Base-by-base conservation (phyloP, 2,329 filamentous ascomycete genomes). In the Periconia sp. region DNA sequence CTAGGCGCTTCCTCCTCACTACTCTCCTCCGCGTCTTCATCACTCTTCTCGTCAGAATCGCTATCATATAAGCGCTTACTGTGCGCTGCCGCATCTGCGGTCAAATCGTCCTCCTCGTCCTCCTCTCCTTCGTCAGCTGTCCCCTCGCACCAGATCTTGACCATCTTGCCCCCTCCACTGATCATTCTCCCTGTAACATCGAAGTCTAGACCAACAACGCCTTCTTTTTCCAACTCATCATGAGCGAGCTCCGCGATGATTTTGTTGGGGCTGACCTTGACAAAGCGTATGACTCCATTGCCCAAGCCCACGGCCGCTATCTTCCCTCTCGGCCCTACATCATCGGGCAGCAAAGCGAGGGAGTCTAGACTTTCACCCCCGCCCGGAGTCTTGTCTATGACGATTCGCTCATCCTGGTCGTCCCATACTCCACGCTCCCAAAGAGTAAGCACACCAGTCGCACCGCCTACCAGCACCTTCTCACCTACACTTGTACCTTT, bases 371-470 rank as follows among this genome's bases (percentile, higher is more conserved):
- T 89, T 68, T 95, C 91, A 31, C 83, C 89, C 7, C 83, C 86
- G 15, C 78, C 80, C 8, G 77, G 72, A 16, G 73, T 74, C 19
- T 73, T 70, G 54, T 90, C 85, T 7, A 96, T 83, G 35, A 88
- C 83, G 59, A 96, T 88, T 38, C 91, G 82, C 72, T 95, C 91
- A 57, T 95, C 89, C 67, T 96, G 90, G 67, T 97, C 92, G 62
- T 95, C 92, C 92, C 94, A 97, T 1, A 88, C 84, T 1, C 92
- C 92, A 55, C 87, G 87, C 69, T 99, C 92, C 92, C 94, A 99
- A 5, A 97, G 74, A 4, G 92, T 96, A 50, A 97, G 69, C 1
- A 96, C 84, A 3, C 94, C 94, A 29, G 83, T 86, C 13, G 83
- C 86, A 18, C 89, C 89, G 24, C 89, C 87, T 0, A 91, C 89